phyloP scores from a whole-genome alignment of 2,329 filamentous ascomycete genomes.

The Phaeosphaeria sp. region DNA sequence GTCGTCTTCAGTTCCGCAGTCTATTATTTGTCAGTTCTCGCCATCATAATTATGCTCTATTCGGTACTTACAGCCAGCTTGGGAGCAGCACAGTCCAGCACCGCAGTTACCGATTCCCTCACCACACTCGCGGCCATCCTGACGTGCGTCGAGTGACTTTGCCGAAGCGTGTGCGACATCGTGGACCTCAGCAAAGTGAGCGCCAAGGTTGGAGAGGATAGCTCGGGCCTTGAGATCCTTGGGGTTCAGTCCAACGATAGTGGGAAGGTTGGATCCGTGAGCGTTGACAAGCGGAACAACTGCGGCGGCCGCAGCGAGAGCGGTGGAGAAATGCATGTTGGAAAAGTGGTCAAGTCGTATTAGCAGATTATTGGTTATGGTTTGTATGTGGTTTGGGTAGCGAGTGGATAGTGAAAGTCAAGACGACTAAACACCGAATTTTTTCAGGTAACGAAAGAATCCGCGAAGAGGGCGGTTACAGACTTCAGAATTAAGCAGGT shows the following conservation, averaged over 20 bases:
- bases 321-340: conserved; percentile 44
- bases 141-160: conserved; percentile 30
- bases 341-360: conserved; percentile 24
- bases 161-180: conserved; percentile 22
- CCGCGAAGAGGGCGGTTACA: conserved; percentile 14
- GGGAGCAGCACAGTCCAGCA: conserved; percentile 46
- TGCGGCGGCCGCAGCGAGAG: conserved; percentile 38
- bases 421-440: conserved; percentile 36
- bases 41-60: not conserved
- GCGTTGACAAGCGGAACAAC: conserved; percentile 39
- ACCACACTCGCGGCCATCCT: conserved; percentile 45
- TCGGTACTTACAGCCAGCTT: conserved; percentile 34
- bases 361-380: conserved; percentile 29
- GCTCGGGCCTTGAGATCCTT: conserved; percentile 44
- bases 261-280: conserved; percentile 40
- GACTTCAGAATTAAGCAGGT: conserved; percentile 2
- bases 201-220: conserved; percentile 37
- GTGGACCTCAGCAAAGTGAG: conserved; percentile 31
- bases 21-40: conserved; percentile 22
- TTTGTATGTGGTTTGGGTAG: conserved; percentile 22
- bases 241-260: conserved; percentile 44
- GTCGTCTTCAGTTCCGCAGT: conserved; percentile 61
- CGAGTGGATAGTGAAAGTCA: conserved; percentile 42
- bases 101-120: conserved; percentile 36
- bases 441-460: conserved; percentile 25